Evolutionary conservation across 192 early-diverging fungal genomes (phyloP), one percentile per base, ranked within the genome.

Genomic region (Entrophospora sp.): DNA sequence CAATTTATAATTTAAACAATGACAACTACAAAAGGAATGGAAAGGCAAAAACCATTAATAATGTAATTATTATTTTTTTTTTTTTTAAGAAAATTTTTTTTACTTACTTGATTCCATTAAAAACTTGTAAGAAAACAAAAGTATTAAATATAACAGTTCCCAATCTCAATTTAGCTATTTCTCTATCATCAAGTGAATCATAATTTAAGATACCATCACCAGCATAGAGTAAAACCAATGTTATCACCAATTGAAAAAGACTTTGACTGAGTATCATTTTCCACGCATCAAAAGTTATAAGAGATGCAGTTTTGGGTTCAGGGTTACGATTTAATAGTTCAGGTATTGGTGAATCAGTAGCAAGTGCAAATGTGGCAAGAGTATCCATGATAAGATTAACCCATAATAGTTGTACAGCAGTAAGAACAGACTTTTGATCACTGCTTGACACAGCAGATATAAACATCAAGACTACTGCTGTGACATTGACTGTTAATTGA

Each of bases 331-430:
- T 78, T 28, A 99, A 81, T 25, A 99, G 70, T n/a, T 88, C 89
- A 4, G 71, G 70, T 1, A 87, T 89, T 1, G 97, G 96, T 45
- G 89, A 87, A 66, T 99, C 97, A 14, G 96, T 97, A 4, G 96
- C 95, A 36, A 97, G 83, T 0, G 95, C 97, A 22, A 99, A 84
- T 14, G 97, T 94, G 2, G 97, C 97, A 71, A 99, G 82, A 0
- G 95, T 94, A 80, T 99, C 96, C 97, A 99, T 99, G 43, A 99
- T 98, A 67, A 99, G 77, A 75, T 99, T 99, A 48, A 99, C 91
- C 96, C 96, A 99, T 53, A 99, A 77, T 45, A 99, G 71, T 74
- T 99, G 97, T 0, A 98, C 89, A 18, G 96, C 96, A 0, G 92
- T 92, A 66, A 99, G 80, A n/a, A 91, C 92, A 1, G 95, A 86